A percentile compares a stretch with the other conserved stretches of the same genome.
Conservation (phyloP, 768 basidiomycete species). For the Kwoniella dejecticola region DNA sequence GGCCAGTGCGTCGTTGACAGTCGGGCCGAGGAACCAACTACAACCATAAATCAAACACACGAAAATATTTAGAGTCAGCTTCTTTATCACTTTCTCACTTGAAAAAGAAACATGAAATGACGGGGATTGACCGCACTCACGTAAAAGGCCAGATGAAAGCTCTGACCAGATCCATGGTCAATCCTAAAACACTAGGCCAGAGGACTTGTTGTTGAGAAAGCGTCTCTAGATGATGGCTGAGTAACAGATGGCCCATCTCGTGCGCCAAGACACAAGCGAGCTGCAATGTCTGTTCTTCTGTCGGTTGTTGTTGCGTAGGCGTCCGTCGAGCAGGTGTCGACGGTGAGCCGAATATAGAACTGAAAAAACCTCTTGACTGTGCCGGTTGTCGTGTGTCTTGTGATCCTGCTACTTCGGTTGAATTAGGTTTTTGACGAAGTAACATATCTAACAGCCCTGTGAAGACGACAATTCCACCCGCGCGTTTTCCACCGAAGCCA, state of each 20-base stretch:
- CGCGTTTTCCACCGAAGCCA: constrained; percentile 83
- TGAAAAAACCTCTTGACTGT: constrained; percentile 58
- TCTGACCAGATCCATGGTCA: constrained; percentile 73
- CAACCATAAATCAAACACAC: constrained; percentile 5
- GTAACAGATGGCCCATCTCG: constrained; percentile 86
- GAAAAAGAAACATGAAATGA: too few species aligned
- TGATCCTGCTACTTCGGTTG: neutral
- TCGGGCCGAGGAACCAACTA: constrained; percentile 70
- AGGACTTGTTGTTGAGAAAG: constrained; percentile 82
- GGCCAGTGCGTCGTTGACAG: constrained; percentile 90
- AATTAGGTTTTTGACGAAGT: constrained; percentile 57
- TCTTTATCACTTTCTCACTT: too few species aligned
- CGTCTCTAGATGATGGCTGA: constrained; percentile 89
- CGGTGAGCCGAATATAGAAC: constrained; percentile 54
- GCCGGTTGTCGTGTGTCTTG: constrained; percentile 29
- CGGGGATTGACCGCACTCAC: too few species aligned
- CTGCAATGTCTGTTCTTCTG: constrained; percentile 78
- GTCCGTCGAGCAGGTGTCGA: constrained; percentile 34
- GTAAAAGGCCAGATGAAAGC: constrained; percentile 84
- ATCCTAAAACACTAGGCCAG: constrained; percentile 74
- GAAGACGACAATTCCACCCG: constrained; percentile 90
- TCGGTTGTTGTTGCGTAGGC: constrained; percentile 63
- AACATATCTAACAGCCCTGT: constrained; percentile 91
- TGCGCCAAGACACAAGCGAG: constrained; percentile 90
- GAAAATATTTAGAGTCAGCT: too few species aligned